phyloP scores from a whole-genome alignment of 2,329 filamentous ascomycete genomes.

The Leptoxyphium fumago region DNA sequence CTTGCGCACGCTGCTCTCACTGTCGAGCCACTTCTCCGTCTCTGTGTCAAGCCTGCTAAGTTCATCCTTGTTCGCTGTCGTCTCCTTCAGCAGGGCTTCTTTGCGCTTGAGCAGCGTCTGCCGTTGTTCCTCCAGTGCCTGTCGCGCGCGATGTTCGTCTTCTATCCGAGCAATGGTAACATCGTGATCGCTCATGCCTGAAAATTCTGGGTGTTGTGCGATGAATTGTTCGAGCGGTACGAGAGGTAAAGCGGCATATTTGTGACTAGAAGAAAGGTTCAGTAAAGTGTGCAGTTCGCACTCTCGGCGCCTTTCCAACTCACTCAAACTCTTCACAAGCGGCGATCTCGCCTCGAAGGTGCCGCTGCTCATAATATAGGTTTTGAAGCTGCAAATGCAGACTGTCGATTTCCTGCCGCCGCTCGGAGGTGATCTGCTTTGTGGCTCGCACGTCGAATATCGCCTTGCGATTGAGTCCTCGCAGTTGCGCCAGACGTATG shows the following conservation, averaged over 20 bases:
- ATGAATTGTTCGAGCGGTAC: slow-evolving; percentile 76
- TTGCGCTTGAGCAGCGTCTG: slow-evolving; percentile 49
- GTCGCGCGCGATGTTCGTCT: slow-evolving; percentile 72
- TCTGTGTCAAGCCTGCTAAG: slow-evolving; percentile 82
- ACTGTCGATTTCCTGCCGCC: slow-evolving; percentile 77
- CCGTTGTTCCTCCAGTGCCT: slow-evolving; percentile 71
- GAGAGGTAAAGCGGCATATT: slow-evolving; percentile 72
- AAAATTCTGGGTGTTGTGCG: slow-evolving; percentile 56
- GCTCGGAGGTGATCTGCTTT: slow-evolving; percentile 73
- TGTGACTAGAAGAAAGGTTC: slow-evolving; percentile 46
- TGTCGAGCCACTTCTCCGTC: slow-evolving; percentile 43
- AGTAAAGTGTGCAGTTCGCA: not conserved
- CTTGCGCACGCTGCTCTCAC: slow-evolving; percentile 13
- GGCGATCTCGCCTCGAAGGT: slow-evolving; percentile 76
- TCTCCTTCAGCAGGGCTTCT: slow-evolving; percentile 55
- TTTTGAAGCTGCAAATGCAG: slow-evolving; percentile 90
- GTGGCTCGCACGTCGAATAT: slow-evolving; percentile 71
- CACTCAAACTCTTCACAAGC: slow-evolving; percentile 88
- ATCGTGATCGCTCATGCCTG: slow-evolving; percentile 57
- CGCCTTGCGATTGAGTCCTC: slow-evolving; percentile 69
- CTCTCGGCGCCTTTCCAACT: slow-evolving; percentile 22
- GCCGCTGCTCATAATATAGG: slow-evolving; percentile 86
- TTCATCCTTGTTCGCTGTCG: slow-evolving; percentile 88
- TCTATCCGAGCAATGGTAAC: slow-evolving; percentile 84
- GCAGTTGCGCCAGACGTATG: slow-evolving; percentile 64